These are phyloP conservation scores for Umbelopsis vinacea DNA, from an alignment of 192 early-diverging fungal genomes.

Conservation along the genomic window DNA sequence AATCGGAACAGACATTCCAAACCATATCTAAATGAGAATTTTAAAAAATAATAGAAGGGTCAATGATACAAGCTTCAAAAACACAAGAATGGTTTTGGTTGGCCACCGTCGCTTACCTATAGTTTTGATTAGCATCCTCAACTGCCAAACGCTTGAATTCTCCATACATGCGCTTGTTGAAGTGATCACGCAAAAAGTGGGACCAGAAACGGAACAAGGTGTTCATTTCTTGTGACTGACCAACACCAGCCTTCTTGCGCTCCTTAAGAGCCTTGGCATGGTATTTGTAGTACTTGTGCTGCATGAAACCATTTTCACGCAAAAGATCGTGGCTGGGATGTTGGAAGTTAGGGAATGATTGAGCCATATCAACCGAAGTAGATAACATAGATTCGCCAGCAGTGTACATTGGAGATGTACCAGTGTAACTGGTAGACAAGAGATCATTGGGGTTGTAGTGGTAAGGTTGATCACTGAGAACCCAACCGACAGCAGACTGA, in stretches of 20 bases:
- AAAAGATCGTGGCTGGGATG: slow-evolving; percentile 94
- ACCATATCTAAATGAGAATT: slow-evolving; percentile 62
- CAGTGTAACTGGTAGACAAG: slow-evolving; percentile 48
- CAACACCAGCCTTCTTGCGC: slow-evolving; percentile 86
- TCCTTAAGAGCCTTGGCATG: slow-evolving; percentile 92
- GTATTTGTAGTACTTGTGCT: slow-evolving; percentile 96
- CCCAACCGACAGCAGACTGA: slow-evolving; percentile 75
- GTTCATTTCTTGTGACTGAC: slow-evolving; percentile 97
- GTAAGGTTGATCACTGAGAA: slow-evolving; percentile 74
- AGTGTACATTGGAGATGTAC: slow-evolving; percentile 31
- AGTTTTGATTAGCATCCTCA: slow-evolving; percentile 84
- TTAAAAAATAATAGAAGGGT: too few species aligned
- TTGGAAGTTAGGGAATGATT: slow-evolving; percentile 67
- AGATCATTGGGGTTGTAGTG: slow-evolving; percentile 57
- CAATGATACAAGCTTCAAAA: too few species aligned
- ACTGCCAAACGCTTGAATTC: slow-evolving; percentile 92
- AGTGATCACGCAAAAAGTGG: slow-evolving; percentile 96
- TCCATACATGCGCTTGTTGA: slow-evolving; percentile 90
- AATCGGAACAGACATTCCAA: slow-evolving; percentile 97
- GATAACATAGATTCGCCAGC: slow-evolving; percentile 38
- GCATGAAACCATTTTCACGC: slow-evolving; percentile 96
- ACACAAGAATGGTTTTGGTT: not conserved
- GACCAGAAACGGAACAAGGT: slow-evolving; percentile 95
- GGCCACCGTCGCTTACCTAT: slow-evolving; percentile 52
- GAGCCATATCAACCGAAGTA: slow-evolving; percentile 56